Evolutionary conservation across 305 asterid genomes (phyloP), one percentile per base, ranked within the genome.

Genomic region (Fraxinus albicans): DNA sequence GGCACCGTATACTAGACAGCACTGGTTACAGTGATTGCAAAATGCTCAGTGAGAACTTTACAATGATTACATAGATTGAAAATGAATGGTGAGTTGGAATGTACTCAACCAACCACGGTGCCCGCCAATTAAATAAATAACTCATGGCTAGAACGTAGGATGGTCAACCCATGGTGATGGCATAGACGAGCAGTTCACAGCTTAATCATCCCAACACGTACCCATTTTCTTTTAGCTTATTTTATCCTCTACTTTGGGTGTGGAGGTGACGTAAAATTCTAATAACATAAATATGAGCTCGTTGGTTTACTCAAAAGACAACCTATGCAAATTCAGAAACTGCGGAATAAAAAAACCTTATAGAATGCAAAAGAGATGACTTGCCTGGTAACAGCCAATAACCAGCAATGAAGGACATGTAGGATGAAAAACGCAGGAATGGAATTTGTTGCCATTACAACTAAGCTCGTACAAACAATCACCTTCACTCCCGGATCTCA

Each of bases 331-430:
- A 63, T 21, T 63, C 15, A 21, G 3, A 63, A 63, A 25, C 15
- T 6, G 23, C 27, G 8, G 63, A 5, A 13, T 38, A 36, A 23
- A 63, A n/a, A 58, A 6, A 2, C 0, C 10, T 58, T 6, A 19
- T 5, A 5, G 23, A 13, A 29, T 29, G 42, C 40, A 21, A 55
- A 27, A 29, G n/a, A 74, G 67, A 65, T 3, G 12, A 85, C 95
- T 89, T 91, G 90, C 99, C 99, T 93, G 97, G 84, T 94, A 94
- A 86, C 99, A 97, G 60, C 99, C 99, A 10, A 97, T 94, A 74
- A 97, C 95, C 12, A 97, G 89, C 89, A 97, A 84, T 4, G 98
- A 90, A 6, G 97, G 83, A 87, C 89, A 94, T 1, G 98, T 86
- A 23, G 99, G 99, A 85, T 97, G 99, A 90, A 97, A 97, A 69